phyloP scores from a whole-genome alignment of 2,329 filamentous ascomycete species.

The Coleophoma crateriformis region DNA sequence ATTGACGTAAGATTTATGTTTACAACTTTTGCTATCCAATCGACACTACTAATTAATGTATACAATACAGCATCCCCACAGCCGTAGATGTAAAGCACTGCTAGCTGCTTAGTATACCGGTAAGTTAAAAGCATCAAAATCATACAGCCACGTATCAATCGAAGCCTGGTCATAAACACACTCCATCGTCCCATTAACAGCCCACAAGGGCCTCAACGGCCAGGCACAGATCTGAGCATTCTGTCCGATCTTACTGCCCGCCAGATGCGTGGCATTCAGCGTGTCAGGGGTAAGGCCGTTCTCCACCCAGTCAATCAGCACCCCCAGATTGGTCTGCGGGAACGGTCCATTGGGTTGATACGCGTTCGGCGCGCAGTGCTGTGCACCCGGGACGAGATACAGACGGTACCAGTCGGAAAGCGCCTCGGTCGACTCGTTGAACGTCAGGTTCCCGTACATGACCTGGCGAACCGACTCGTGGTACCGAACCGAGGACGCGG shows the following conservation, averaged over 20 bases:
- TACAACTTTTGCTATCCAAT: no score
- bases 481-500: slow-evolving; percentile 43
- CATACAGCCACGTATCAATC: slow-evolving; percentile 23
- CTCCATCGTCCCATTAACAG: slow-evolving; percentile 15
- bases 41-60: no score
- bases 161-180: slow-evolving; percentile 19
- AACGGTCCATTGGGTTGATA: slow-evolving; percentile 28
- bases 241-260: slow-evolving; percentile 25
- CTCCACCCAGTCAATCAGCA: slow-evolving; percentile 62
- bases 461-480: slow-evolving; percentile 39
- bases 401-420: slow-evolving; percentile 35
- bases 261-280: slow-evolving; percentile 32
- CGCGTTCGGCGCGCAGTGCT: slow-evolving; percentile 38
- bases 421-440: slow-evolving; percentile 28
- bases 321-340: slow-evolving; percentile 57
- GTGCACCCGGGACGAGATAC: slow-evolving; percentile 44
- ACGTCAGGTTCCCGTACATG: slow-evolving; percentile 35
- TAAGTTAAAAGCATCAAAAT: slow-evolving; percentile 5
- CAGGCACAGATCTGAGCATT: slow-evolving; percentile 32
- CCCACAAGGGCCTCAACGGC: slow-evolving; percentile 27
- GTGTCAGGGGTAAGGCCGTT: slow-evolving; percentile 40
- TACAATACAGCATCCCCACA: no score
- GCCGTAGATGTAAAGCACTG: no score
- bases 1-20: no score
- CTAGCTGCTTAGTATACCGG: neutral